Evolutionary conservation across 345 rosid species (phyloP).

Genomic region (Gossypium arboreum): DNA sequence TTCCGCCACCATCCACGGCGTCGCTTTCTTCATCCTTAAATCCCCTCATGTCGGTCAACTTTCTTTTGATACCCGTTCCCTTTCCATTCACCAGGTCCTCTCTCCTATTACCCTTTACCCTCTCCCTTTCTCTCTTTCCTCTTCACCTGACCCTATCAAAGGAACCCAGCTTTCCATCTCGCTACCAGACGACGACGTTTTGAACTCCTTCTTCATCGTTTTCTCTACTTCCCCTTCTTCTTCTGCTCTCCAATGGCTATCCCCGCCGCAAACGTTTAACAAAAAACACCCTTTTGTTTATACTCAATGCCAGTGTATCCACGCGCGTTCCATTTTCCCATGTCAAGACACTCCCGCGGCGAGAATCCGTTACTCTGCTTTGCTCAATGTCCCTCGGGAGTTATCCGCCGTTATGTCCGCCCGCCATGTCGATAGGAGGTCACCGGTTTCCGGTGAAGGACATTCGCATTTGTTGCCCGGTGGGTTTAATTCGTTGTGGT

Average conservation of each 20-base stretch:
- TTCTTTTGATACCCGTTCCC: conserved; percentile 71
- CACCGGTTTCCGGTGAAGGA: conserved; percentile 48
- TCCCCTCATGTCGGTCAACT: conserved; percentile 41
- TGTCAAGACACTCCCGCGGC: conserved; percentile 97
- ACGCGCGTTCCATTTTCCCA: conserved; percentile 88
- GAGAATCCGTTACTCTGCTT: conserved; percentile 57
- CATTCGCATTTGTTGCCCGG: conserved; percentile 12
- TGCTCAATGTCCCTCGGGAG: conserved; percentile 55
- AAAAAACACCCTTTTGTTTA: conserved; percentile 66
- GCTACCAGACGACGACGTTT: conserved; percentile 35
- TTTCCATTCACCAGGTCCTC: conserved; percentile 38
- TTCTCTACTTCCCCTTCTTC: conserved; percentile 67
- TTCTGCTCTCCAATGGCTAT: conserved; percentile 90
- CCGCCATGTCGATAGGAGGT: conserved; percentile 55
- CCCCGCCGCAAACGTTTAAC: conserved; percentile 67
- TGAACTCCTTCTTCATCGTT: conserved; percentile 32
- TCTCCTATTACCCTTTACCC: conserved; percentile 42
- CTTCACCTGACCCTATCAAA: conserved; percentile 39
- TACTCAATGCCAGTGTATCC: conserved; percentile 87
- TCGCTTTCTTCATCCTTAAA: conserved; percentile 67
- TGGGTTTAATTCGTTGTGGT: conserved; percentile 45
- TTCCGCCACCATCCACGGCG: conserved; percentile 65
- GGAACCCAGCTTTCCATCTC: conserved; percentile 45
- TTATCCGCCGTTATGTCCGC: conserved; percentile 93
- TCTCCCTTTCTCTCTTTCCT: conserved; percentile 44